These are phyloP conservation scores for Spiraea crenata DNA, from an alignment of 331 rosid genomes.

Conservation along the genomic window DNA sequence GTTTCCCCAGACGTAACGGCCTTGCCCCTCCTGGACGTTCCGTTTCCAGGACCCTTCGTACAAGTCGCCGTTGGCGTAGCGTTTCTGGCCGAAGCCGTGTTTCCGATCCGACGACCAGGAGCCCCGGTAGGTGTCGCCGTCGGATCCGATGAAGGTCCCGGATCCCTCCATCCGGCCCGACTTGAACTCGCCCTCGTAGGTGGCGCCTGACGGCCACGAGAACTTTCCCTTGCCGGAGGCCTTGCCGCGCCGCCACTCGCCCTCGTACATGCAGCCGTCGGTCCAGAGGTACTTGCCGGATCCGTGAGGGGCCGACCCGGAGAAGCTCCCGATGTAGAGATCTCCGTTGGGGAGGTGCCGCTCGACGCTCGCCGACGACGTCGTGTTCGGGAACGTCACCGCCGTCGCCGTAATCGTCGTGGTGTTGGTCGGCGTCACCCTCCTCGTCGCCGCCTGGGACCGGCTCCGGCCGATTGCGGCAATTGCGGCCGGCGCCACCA, in stretches of 20 bases:
- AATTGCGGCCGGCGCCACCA: slow-evolving; percentile 35
- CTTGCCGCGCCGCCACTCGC: slow-evolving; percentile 90
- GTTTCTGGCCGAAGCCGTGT: slow-evolving; percentile 77
- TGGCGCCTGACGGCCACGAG: slow-evolving; percentile 98
- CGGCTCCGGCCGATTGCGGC: slow-evolving; percentile 51
- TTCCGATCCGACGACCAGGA: slow-evolving; percentile 87
- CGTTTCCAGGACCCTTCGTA: slow-evolving; percentile 88
- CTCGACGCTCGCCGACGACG: slow-evolving; percentile 32
- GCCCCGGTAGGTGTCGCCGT: slow-evolving; percentile 84
- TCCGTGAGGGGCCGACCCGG: slow-evolving; percentile 81
- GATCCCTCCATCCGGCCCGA: slow-evolving; percentile 94
- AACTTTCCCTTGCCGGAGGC: slow-evolving; percentile 90
- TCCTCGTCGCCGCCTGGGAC: slow-evolving; percentile 58
- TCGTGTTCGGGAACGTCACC: slow-evolving; percentile 16
- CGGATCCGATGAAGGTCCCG: slow-evolving; percentile 88
- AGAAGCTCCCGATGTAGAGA: slow-evolving; percentile 81
- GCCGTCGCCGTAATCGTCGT: slow-evolving; percentile 14
- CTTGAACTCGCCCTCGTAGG: slow-evolving; percentile 93
- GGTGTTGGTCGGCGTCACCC: slow-evolving; percentile 68
- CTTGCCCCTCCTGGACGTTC: slow-evolving; percentile 84
- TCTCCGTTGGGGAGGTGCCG: slow-evolving; percentile 84
- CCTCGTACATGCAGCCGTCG: slow-evolving; percentile 98
- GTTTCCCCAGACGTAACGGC: slow-evolving; percentile 81
- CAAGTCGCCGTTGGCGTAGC: slow-evolving; percentile 86
- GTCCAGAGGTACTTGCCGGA: slow-evolving; percentile 93